Evolutionary conservation across 495 filamentous ascomycete genomes (phyloP), one percentile per base, ranked within the genome.

Genomic region (Aspergillus egyptiacus): DNA sequence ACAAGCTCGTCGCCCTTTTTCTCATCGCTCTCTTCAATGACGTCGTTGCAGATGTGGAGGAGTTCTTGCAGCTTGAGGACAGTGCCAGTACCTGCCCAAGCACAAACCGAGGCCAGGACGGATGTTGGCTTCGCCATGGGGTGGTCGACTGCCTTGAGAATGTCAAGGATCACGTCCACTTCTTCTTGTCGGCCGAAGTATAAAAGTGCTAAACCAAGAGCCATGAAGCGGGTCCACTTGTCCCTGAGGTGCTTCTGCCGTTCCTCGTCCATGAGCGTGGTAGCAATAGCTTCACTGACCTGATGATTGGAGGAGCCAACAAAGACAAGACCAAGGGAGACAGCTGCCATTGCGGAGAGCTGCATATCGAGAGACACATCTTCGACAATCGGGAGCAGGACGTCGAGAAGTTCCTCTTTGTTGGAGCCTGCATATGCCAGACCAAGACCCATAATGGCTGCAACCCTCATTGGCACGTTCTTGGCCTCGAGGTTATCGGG

Each of bases 101-200:
- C 91, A 58, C 94, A 97, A 36, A 96, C 93, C 48, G 94, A 91
- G 14, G 89, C 89, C 37, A 99, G 81, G 5, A 96, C 88, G 2
- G 84, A 79, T 6, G 90, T 91, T 9, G 91, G 84, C 68, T 90
- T 89, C 15, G 86, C 85, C 83, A 96, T 95, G 22, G 93, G 91
- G 58, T 96, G 90, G 39, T 96, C 88, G 38, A 96, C 87, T 7
- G 86, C 93, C 70, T 96, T 97, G 24, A 99, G 76, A 0, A 91
- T 94, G 66, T 96, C 93, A 15, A 95, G 68, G 43, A 95, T 84
- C 22, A 96, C 90, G 61, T 99, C 93, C 13, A 96, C 93, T 65
- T 97, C 90, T 63, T 99, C 93, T 64, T 99, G 94, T 37, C 87
- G 82, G 30, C 94, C 94, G 53, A 97, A 96, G 75, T 85, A 99